Evolutionary conservation across 805 yeast genomes (phyloP).

Genomic region (Metschnikowia sp.): DNA sequence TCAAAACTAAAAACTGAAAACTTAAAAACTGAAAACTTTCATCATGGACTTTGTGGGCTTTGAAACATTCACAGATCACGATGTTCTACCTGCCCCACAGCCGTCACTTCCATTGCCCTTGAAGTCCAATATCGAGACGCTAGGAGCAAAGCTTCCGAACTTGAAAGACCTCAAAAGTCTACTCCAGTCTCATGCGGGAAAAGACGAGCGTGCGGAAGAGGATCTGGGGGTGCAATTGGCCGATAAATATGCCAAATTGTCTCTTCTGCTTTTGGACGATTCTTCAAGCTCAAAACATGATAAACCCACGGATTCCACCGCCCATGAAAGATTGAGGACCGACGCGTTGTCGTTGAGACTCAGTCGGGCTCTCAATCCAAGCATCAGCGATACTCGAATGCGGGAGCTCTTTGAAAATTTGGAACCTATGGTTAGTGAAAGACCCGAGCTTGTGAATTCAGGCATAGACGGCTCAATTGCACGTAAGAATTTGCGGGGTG

Average conservation of each 20-base stretch:
- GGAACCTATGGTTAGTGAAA: slow-evolving; percentile 28
- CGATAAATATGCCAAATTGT: slow-evolving; percentile 46
- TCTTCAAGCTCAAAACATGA: not conserved
- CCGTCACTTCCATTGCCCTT: slow-evolving; percentile 43
- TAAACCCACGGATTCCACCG: not conserved
- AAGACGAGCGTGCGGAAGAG: slow-evolving; percentile 3
- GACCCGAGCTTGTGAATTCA: slow-evolving; percentile 42
- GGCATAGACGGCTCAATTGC: slow-evolving; percentile 55
- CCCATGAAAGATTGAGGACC: slow-evolving; percentile 5
- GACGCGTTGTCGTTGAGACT: slow-evolving; percentile 41
- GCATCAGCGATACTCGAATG: slow-evolving; percentile 33
- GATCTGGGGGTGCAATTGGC: slow-evolving; percentile 25
- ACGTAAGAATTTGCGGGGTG: slow-evolving; percentile 57
- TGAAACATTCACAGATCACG: slow-evolving; percentile 30
- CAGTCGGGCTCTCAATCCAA: slow-evolving; percentile 46
- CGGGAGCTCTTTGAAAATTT: slow-evolving; percentile 32
- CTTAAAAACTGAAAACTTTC: not conserved
- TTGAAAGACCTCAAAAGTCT: slow-evolving; percentile 32
- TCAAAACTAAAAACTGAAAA: not conserved
- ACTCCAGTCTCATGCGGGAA: slow-evolving; percentile 17
- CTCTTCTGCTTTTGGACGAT: slow-evolving; percentile 35
- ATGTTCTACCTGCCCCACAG: slow-evolving; percentile 37
- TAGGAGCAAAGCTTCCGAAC: slow-evolving; percentile 33
- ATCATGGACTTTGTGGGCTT: slow-evolving; percentile 42
- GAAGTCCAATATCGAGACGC: slow-evolving; percentile 33